Evolutionary conservation across 805 yeast species (phyloP), one percentile per base, ranked within the genome.

Genomic region (Saturnispora galanensis): DNA sequence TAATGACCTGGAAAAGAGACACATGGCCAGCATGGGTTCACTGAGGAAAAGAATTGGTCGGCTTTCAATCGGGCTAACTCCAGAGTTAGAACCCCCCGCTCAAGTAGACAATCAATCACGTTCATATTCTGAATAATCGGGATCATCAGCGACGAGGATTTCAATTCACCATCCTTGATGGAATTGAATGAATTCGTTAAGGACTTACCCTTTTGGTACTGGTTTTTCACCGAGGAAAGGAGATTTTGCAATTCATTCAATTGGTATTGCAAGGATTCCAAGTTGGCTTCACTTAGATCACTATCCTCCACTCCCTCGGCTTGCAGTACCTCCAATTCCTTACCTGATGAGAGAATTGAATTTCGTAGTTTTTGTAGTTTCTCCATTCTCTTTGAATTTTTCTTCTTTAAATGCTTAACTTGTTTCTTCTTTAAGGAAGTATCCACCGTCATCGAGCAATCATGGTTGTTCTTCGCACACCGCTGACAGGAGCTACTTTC

Each of bases 401-500:
- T 45, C 39, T 63, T 50, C 62, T 64, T 29, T 65, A 52, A 4
- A 64, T 62, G 9, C 11, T n/a, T 9, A 15, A 13, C 15, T 10
- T 31, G 21, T 26, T 18, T 42, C 71, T 62, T 30, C 37, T 55
- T 58, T 1, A 74, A 74, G 28, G 77, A 70, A n/a, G 77, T 78
- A 52, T 74, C 79, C 34, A 62, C 66, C 35, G 75, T 71, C 52
- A 66, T 64, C 4, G 79, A 73, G 51, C 79, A 74, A 43, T 58
- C 59, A 17, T 73, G 64, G 2, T 66, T 67, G 5, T 70, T 63
- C 21, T 65, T 58, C 46, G 58, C 65, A 52, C 79, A 75, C 42
- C 77, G 51, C 33, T 64, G 63, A 55, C 80, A 75, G 13, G 73
- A 55, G 30, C 56, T 57, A 49, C 58, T 65, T 13, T 56, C 50